phyloP scores from a whole-genome alignment of 768 basidiomycete species.

The Lactifluus echinatus region DNA sequence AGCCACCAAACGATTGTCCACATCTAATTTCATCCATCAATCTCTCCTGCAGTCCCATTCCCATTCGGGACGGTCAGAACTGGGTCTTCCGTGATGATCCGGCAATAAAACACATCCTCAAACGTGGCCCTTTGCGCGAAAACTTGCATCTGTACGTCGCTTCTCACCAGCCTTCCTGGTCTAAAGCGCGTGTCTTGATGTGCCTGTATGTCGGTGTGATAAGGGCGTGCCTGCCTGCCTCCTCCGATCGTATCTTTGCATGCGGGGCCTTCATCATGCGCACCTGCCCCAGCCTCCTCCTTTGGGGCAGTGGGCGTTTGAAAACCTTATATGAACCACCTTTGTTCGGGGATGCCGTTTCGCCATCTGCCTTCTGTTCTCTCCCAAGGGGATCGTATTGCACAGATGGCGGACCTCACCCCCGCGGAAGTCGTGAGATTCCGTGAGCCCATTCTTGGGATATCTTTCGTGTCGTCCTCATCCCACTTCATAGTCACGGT shows the following conservation, averaged over 20 bases:
- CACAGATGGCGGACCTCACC: neutral
- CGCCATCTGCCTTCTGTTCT: neutral
- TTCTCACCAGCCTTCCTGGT: too few species aligned
- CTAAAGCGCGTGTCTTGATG: neutral
- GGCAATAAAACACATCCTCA: too few species aligned
- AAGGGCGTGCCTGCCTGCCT: neutral
- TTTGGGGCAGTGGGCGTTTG: neutral
- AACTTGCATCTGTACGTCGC: too few species aligned
- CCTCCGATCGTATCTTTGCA: neutral
- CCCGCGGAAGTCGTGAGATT: neutral
- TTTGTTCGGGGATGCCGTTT: neutral
- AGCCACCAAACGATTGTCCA: too few species aligned
- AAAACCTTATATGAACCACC: neutral
- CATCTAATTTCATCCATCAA: too few species aligned
- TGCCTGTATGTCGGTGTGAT: neutral
- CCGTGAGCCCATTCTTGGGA: neutral
- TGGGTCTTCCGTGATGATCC: too few species aligned
- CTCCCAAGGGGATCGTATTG: too few species aligned
- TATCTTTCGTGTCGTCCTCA: neutral
- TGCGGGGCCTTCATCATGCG: neutral
- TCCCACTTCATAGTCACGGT: neutral
- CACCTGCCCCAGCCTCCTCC: too few species aligned
- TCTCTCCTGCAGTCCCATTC: too few species aligned
- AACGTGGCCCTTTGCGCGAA: too few species aligned
- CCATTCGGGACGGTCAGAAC: too few species aligned